Conservation (phyloP, 1,284 basidiomycete genomes). For the Xanthoconium separans region DNA sequence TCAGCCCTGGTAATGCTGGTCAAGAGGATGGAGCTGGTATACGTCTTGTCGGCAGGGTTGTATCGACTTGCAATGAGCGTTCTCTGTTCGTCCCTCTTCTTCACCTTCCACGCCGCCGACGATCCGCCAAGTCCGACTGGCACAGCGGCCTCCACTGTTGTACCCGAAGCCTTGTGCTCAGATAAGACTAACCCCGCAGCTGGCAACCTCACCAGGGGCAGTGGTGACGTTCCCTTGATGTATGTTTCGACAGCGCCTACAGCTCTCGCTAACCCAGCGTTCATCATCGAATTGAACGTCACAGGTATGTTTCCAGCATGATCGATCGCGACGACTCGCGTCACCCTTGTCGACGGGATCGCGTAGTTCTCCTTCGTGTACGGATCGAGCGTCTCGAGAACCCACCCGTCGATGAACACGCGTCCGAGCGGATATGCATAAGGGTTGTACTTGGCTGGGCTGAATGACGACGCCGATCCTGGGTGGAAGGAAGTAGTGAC, state of each 20-base stretch:
- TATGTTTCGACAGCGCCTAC: conserved; percentile 72
- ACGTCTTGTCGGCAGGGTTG: conserved; percentile 46
- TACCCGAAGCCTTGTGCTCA: conserved; percentile 39
- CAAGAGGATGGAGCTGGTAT: conserved; percentile 49
- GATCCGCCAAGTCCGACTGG: conserved; percentile 2
- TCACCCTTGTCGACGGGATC: conserved; percentile 93
- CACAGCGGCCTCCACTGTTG: conserved; percentile 8
- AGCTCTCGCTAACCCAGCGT: conserved; percentile 68
- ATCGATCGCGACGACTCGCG: conserved; percentile 85
- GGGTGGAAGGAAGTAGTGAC: conserved; percentile 78
- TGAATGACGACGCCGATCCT: conserved; percentile 56
- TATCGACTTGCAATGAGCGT: conserved; percentile 53
- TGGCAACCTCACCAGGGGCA: conserved; percentile 69
- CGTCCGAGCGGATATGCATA: conserved; percentile 75
- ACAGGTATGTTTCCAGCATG: conserved; percentile 86
- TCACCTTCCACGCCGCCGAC: conserved; percentile 52
- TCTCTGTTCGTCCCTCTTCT: conserved; percentile 55
- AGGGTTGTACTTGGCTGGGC: conserved; percentile 75
- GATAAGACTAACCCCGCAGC: conserved; percentile 55
- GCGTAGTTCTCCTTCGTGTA: conserved; percentile 94
- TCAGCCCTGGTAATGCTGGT: conserved; percentile 17
- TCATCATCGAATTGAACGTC: conserved; percentile 87
- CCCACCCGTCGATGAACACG: conserved; percentile 92
- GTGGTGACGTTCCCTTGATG: conserved; percentile 59
- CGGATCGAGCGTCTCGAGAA: conserved; percentile 94